Conservation (phyloP, 2,329 filamentous ascomycete species). For the Neocatenulostroma microsporum region DNA sequence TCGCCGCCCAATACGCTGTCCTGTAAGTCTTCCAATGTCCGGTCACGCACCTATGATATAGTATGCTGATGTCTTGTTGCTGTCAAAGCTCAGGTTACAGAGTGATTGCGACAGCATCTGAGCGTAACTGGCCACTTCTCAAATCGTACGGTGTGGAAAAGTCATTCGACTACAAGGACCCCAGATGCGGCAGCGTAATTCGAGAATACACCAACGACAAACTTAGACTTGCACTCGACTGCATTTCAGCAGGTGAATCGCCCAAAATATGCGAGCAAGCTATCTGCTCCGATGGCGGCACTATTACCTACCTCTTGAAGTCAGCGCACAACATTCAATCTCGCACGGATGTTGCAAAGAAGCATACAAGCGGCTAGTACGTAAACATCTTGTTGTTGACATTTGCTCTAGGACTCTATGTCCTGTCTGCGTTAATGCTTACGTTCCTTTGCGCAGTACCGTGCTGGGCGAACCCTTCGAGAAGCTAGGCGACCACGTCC, state of each 20-base stretch:
- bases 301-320: constrained; percentile 13
- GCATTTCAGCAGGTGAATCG: constrained; percentile 16
- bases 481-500: constrained; percentile 15
- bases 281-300: constrained; percentile 17
- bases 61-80: too few species aligned
- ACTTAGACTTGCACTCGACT: constrained; percentile 20
- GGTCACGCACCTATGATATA: too few species aligned
- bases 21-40: too few species aligned
- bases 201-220: constrained; percentile 20
- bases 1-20: constrained; percentile 45
- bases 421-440: too few species aligned
- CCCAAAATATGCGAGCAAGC: constrained; percentile 21
- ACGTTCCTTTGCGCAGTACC: too few species aligned
- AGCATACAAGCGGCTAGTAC: constrained; percentile 16
- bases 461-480: constrained; percentile 20
- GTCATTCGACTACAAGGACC: constrained; percentile 43
- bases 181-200: constrained; percentile 39
- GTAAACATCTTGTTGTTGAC: too few species aligned
- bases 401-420: too few species aligned
- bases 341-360: constrained; percentile 12
- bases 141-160: constrained; percentile 39
- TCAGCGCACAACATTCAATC: constrained; percentile 20
- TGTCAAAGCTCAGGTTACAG: constrained; percentile 35
- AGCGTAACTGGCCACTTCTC: constrained; percentile 44
- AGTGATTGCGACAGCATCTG: constrained; percentile 40